Base-by-base conservation (phyloP, 768 basidiomycete genomes). In the Dacryopinax spathularia region DNA sequence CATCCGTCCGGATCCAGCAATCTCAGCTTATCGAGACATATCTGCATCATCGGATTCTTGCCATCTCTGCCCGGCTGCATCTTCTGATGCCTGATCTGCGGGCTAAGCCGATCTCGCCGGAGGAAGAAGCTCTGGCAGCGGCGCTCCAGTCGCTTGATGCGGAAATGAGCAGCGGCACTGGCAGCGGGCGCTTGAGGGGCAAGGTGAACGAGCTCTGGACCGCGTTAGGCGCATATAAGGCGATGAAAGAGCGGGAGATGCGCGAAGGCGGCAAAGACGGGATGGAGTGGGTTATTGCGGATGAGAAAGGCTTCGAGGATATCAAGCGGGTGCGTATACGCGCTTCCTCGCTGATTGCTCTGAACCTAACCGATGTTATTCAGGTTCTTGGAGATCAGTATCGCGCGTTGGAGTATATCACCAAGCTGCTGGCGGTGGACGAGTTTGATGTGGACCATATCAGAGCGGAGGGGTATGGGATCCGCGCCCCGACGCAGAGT, bases 121-220 rank as follows among this genome's bases (percentile, higher is more conserved):
- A 91, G 68, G 91, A 93, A 72, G 91, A 93, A 71, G 79, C 79
- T 56, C 74, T 93, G 62, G 80, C 89, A 22, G 81, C 81, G 1
- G 78, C 76, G 66, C 75, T 92, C 29, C 90, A 92, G 71, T 83
- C 84, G 66, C 79, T 91, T 60, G 83, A 86, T 69, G 85, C 85
- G 62, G 89, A 91, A 71, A 70, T 91, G 65, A 81, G 82, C 39
- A 65, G 68, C 37, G 25, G 69, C 60, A 64, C 44, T 65, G 60
- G 69, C 61, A 67, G 65, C 61, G 82, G 86, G 61, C 74, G 86
- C 69, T 77, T 87, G 74, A 80, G 82, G 34, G 84, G 84, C 43
- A 88, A 87, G 70, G 70, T 89, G 69, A 89, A 88, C 66, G 91
- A 92, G 70, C 75, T 93, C 29, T 93, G 91, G 91, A 89, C 88